Evolutionary conservation across 2,329 filamentous ascomycete species (phyloP), one percentile per base, ranked within the genome.

Genomic region (Apiospora sp.): DNA sequence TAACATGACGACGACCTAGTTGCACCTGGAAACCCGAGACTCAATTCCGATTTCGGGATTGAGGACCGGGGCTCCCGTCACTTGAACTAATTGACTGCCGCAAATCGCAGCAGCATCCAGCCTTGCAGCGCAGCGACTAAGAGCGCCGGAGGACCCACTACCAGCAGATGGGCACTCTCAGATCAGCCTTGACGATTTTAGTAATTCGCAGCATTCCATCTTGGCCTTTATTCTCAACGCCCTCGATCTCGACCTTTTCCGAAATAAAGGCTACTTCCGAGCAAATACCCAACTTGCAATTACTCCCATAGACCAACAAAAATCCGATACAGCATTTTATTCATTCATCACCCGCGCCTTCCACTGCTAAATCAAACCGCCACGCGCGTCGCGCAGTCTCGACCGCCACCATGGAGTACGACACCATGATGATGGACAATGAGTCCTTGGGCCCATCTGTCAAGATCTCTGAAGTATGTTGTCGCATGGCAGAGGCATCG

Each of bases 351-450:
- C n/a, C 12, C 34, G 34, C 30, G 19, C 34, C 30, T 41, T 22
- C 30, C 13, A 41, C 58, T 64, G 58, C 34, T 41, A 61, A 64
- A 64, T 6, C 34, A 41, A 37, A 64, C 58, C 34, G 58, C 34
- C 34, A 69, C 73, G 71, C 68, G 58, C 46, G 71, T 46, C 46
- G 72, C 67, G 72, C 69, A 71, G 71, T 68, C 54, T 46, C 43
- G 49, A 19, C 24, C 64, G 48, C 44, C 71, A 75, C 43, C 70
- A 89, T 90, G 88, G 88, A 90, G 76, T 90, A 90, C 82, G 89
- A 91, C 75, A 84, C 87, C 48, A 88, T 90, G 86, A 86, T 87
- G 80, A 87, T 89, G 84, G 88, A 90, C 76, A 86, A 84, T 79
- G 88, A 90, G 81, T 82, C 87, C 64, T 82, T 88, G 74, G 88